phyloP scores from a whole-genome alignment of 306 rosid genomes.

The Pyrus pyrifolia region DNA sequence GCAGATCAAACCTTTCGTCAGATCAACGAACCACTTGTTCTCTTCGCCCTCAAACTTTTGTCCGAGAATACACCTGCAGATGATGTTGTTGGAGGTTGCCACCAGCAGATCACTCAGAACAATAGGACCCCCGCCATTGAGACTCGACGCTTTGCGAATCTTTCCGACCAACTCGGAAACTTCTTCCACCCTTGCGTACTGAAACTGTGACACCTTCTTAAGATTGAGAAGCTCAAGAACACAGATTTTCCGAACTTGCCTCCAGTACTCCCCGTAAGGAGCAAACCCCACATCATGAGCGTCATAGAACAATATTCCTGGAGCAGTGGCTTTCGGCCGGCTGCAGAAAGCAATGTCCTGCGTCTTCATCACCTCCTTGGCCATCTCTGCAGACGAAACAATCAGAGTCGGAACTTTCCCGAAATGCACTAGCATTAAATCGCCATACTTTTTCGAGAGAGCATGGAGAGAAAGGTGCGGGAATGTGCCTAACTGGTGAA shows the following conservation, averaged over 20 bases:
- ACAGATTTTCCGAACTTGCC: conserved; percentile 18
- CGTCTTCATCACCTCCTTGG: conserved; percentile 15
- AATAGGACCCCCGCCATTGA: neutral
- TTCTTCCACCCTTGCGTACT: conserved; percentile 16
- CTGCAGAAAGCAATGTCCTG: conserved; percentile 18
- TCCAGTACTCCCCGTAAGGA: conserved; percentile 33
- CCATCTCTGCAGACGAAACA: conserved; percentile 31
- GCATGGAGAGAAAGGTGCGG: conserved; percentile 25
- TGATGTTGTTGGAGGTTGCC: conserved; percentile 8
- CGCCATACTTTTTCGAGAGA: conserved; percentile 28
- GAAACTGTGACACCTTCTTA: conserved; percentile 19
- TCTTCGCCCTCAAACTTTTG: neutral
- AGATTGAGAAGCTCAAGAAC: conserved; percentile 33
- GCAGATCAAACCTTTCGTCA: neutral
- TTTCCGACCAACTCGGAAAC: neutral
- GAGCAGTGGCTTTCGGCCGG: conserved; percentile 1
- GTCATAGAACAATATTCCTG: conserved; percentile 15
- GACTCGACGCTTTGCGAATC: neutral
- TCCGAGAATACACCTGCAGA: conserved; percentile 29
- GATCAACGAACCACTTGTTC: neutral
- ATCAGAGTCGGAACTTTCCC: conserved; percentile 26
- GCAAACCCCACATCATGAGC: conserved; percentile 14
- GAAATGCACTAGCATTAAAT: conserved; percentile 18
- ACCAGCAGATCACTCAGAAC: conserved; percentile 24
- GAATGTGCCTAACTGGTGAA: conserved; percentile 30